These are phyloP conservation scores for Plenodomus lindquistii DNA, from an alignment of 2,329 filamentous ascomycete genomes.

Conservation along the genomic window DNA sequence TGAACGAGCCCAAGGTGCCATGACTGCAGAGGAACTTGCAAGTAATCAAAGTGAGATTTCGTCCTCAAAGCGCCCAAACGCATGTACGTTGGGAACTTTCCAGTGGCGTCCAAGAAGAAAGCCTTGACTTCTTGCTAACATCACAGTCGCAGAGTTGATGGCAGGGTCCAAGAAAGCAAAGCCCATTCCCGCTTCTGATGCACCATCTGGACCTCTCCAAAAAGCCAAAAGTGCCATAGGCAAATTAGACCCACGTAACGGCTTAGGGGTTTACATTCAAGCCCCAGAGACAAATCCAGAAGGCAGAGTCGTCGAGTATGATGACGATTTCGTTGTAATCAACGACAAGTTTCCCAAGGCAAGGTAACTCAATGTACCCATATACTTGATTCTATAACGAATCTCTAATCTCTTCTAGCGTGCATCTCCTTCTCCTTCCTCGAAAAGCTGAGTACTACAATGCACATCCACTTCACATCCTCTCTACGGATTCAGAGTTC, in stretches of 20 bases:
- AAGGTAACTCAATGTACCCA: constrained; percentile 14
- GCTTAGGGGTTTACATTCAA: constrained; percentile 67
- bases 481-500: constrained; percentile 68
- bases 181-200: constrained; percentile 11
- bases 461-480: constrained; percentile 76
- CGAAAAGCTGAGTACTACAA: constrained; percentile 64
- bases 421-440: constrained; percentile 88
- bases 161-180: constrained; percentile 45
- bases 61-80: constrained; percentile 40
- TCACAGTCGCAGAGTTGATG: constrained; percentile 53
- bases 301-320: constrained; percentile 66
- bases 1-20: constrained; percentile 11
- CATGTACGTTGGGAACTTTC: constrained; percentile 33
- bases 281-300: constrained; percentile 64
- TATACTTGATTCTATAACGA: not conserved
- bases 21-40: constrained; percentile 17
- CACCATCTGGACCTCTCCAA: not conserved
- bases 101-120: not conserved
- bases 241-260: constrained; percentile 56
- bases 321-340: constrained; percentile 73
- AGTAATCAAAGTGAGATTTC: not conserved
- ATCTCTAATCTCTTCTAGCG: constrained; percentile 49
- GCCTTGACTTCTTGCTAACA: constrained; percentile 20
- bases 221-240: constrained; percentile 2
- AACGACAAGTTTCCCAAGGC: constrained; percentile 84